A percentile compares a stretch with the other conserved stretches of the same genome.
Conservation (phyloP, 148 eudicot species). For the Fallopia convolvulus region DNA sequence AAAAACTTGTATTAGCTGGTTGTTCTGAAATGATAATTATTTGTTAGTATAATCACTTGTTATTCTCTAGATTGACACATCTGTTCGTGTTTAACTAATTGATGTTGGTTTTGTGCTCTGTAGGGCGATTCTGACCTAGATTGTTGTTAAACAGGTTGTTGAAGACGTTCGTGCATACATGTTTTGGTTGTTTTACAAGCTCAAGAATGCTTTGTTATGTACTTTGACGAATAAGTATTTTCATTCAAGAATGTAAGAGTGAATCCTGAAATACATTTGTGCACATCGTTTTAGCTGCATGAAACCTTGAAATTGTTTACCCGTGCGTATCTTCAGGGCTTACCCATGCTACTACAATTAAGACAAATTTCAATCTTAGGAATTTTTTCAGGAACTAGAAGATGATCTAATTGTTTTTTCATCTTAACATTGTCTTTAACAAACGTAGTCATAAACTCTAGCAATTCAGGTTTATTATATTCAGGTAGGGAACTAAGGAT, state of each 20-base stretch:
- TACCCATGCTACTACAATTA: no score
- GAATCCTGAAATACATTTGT: not conserved
- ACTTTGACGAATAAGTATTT: not conserved
- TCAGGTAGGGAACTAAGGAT: no score
- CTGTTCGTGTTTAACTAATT: not conserved
- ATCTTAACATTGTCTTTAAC: no score
- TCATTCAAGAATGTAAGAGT: not conserved
- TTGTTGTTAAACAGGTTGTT: constrained; percentile 5
- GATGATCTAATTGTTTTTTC: no score
- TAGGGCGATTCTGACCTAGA: not conserved
- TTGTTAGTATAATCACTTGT: not conserved
- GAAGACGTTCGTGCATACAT: not conserved
- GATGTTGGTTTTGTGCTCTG: no score
- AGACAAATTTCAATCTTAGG: no score
- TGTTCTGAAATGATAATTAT: no score
- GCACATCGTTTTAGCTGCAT: not conserved
- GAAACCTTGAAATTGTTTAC: not conserved
- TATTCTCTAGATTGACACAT: not conserved
- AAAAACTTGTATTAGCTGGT: no score
- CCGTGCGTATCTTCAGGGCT: no score
- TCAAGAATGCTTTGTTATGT: not conserved
- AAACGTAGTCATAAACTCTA: no score
- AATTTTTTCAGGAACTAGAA: no score
- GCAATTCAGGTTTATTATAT: no score
- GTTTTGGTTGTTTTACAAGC: constrained; percentile 3